phyloP scores from a whole-genome alignment of 2,329 filamentous ascomycete genomes.

The Fusarium temperatum region DNA sequence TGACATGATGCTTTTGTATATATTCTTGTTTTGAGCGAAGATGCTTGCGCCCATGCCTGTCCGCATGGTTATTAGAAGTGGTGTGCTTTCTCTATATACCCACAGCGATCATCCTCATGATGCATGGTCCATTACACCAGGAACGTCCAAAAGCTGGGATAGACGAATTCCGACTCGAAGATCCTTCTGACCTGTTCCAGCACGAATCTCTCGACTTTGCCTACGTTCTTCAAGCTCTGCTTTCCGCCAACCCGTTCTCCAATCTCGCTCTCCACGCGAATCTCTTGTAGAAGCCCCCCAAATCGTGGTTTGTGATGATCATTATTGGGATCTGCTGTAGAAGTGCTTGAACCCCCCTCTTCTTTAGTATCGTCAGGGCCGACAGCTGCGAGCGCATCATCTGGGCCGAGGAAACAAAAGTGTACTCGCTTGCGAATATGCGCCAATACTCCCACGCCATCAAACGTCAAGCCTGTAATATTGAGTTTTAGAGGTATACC shows the following conservation, averaged over 20 bases:
- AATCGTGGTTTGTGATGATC: constrained; percentile 53
- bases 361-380: constrained; percentile 55
- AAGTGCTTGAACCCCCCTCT: background rate
- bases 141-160: constrained; percentile 98
- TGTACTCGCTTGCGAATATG: constrained; percentile 90
- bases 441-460: constrained; percentile 91
- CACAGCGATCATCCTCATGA: constrained; percentile 12
- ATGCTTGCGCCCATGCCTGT: constrained; percentile 4
- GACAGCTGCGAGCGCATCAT: constrained; percentile 83
- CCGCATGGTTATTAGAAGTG: constrained; percentile 4
- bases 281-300: constrained; percentile 87
- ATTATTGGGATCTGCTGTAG: constrained; percentile 30
- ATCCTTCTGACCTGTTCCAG: constrained; percentile 95
- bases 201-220: constrained; percentile 97
- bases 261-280: constrained; percentile 97
- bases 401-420: constrained; percentile 92
- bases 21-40: constrained; percentile 14
- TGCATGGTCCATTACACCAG: constrained; percentile 67
- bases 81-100: constrained; percentile 36
- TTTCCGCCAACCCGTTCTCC: constrained; percentile 90
- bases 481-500: constrained; percentile 94
- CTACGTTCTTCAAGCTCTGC: constrained; percentile 96
- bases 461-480: constrained; percentile 94
- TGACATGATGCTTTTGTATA: background rate
- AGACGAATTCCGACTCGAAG: constrained; percentile 98